Conservation (phyloP, 768 basidiomycete genomes). For the Russula griseocarnosa region DNA sequence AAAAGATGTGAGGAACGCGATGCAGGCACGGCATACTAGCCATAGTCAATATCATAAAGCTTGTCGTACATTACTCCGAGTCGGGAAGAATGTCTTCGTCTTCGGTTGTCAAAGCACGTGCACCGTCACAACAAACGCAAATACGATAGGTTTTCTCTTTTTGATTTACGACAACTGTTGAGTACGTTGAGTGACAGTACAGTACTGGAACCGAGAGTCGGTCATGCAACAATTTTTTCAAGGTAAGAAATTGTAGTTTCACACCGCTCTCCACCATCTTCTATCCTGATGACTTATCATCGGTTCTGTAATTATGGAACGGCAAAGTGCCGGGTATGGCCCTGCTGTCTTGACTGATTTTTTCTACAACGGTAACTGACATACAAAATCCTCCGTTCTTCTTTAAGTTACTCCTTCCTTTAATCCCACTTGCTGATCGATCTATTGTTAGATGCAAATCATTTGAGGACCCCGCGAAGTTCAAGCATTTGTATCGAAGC, state of each 20-base stretch:
- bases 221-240: background rate
- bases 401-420: background rate
- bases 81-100: too few species aligned
- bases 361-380: constrained; percentile 90
- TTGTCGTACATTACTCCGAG: too few species aligned
- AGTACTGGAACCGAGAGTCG: too few species aligned
- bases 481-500: background rate
- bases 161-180: too few species aligned
- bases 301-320: too few species aligned
- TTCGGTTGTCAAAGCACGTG: background rate
- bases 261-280: background rate
- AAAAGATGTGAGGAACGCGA: too few species aligned
- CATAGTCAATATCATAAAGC: too few species aligned
- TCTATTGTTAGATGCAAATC: background rate
- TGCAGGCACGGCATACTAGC: too few species aligned
- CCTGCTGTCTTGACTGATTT: constrained; percentile 47
- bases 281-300: constrained; percentile 54
- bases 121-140: background rate
- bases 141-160: background rate
- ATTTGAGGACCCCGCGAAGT: background rate
- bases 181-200: too few species aligned
- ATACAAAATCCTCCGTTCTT: constrained; percentile 18
- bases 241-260: constrained; percentile 12
- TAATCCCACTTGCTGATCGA: constrained; percentile 2
- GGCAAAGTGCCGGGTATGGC: constrained; percentile 36